These are phyloP conservation scores for Coniophora puteana DNA, from an alignment of 1,284 basidiomycete genomes.

Conservation along the genomic window DNA sequence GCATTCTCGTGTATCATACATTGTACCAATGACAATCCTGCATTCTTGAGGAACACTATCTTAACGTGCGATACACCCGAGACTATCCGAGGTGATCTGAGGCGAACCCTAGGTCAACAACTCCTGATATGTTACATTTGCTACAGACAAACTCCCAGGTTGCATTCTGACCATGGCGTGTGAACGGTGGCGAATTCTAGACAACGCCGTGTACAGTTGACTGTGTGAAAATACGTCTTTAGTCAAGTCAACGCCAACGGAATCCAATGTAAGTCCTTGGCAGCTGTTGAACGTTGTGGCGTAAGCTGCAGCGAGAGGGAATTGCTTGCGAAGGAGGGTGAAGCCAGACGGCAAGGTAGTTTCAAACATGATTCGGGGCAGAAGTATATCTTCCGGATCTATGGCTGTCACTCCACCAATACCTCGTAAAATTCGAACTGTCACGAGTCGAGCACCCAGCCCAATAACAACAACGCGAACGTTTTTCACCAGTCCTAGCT, in stretches of 20 bases:
- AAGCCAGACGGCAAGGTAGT: conserved; percentile 25
- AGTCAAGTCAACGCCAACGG: conserved; percentile 11
- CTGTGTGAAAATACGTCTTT: conserved; percentile 13
- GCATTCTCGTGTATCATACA: no score
- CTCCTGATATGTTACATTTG: conserved; percentile 19
- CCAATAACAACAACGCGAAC: no score
- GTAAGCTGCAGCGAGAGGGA: conserved; percentile 16
- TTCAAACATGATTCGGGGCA: conserved; percentile 33
- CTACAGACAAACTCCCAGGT: conserved; percentile 9
- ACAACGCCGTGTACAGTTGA: conserved; percentile 14
- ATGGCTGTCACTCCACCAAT: conserved; percentile 15
- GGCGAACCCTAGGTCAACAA: no score
- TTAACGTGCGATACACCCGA: no score
- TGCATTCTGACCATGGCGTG: conserved; percentile 24
- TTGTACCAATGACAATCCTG: no score
- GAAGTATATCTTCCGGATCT: conserved; percentile 26
- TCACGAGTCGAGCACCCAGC: conserved; percentile 27
- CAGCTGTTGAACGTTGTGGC: conserved; percentile 22
- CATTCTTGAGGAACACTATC: no score
- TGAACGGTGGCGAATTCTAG: conserved; percentile 13
- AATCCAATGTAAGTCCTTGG: conserved; percentile 16
- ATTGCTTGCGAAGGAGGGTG: conserved; percentile 11
- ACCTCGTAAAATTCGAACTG: conserved; percentile 24
- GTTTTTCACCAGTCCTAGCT: not conserved
- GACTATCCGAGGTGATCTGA: no score